phyloP scores from a whole-genome alignment of 148 eudicot genomes.

The Euryodendron excelsum region DNA sequence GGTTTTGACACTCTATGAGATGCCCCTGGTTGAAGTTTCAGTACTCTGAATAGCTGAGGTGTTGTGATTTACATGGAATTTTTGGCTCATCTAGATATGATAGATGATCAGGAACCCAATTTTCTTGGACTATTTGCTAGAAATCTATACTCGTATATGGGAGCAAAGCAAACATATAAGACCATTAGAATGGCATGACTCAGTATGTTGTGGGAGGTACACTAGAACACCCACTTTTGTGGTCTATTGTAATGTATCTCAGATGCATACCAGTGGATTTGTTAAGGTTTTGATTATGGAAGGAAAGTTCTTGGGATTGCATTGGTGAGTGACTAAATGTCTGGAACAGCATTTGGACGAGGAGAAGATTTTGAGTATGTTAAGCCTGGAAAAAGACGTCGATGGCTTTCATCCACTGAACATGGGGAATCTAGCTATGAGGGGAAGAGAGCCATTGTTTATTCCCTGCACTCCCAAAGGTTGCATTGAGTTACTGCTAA shows the following conservation, averaged over 20 bases:
- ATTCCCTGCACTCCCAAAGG: constrained; percentile 84
- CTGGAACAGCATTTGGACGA: constrained; percentile 58
- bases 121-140: constrained; percentile 3
- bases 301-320: constrained; percentile 1
- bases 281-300: constrained; percentile 1
- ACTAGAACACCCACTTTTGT: neutral
- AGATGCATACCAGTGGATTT: constrained; percentile 4
- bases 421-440: constrained; percentile 73
- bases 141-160: neutral
- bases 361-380: constrained; percentile 51
- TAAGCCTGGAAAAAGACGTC: constrained; percentile 71
- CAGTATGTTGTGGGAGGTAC: neutral
- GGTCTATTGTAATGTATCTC: constrained; percentile 6
- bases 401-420: constrained; percentile 87
- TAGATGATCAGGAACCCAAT: neutral
- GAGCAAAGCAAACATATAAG: neutral
- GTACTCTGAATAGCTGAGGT: neutral
- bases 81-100: neutral
- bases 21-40: neutral
- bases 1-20: neutral
- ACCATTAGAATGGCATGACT: neutral
- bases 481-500: constrained; percentile 74
- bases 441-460: constrained; percentile 73
- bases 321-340: constrained; percentile 10
- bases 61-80: neutral